A percentile compares a stretch with the other conserved stretches of the same genome.
Evolutionary conservation across 1,284 basidiomycete species (phyloP).

Genomic region (Anthracocystis setariae): DNA sequence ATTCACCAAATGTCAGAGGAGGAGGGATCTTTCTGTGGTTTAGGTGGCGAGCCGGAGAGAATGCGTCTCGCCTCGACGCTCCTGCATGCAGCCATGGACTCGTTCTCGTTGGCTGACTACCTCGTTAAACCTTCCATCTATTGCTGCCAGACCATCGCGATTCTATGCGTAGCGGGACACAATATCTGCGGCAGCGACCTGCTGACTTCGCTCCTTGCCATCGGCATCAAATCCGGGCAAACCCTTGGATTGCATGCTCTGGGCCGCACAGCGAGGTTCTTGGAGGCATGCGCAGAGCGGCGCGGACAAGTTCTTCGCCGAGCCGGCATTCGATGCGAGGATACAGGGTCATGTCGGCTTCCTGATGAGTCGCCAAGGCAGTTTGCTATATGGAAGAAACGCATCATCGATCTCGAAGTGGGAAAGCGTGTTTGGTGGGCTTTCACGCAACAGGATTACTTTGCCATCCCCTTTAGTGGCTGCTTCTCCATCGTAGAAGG

Average conservation of each 20-base stretch:
- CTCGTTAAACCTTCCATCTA: conserved; percentile 47
- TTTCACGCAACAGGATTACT: conserved; percentile 52
- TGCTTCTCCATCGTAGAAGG: conserved; percentile 46
- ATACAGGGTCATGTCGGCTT: conserved; percentile 26
- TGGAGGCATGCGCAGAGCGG: conserved; percentile 30
- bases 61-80: conserved; percentile 25
- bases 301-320: conserved; percentile 26
- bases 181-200: conserved; percentile 53
- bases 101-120: conserved; percentile 44
- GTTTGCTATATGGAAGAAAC: conserved; percentile 43
- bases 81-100: conserved; percentile 47
- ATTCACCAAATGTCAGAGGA: conserved; percentile 53
- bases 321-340: conserved; percentile 22
- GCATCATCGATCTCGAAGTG: conserved; percentile 50
- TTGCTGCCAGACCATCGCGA: conserved; percentile 50
- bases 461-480: conserved; percentile 52
- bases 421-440: conserved; percentile 57
- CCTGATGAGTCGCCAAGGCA: conserved; percentile 37
- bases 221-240: conserved; percentile 54
- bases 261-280: conserved; percentile 32
- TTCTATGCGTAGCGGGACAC: conserved; percentile 51
- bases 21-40: conserved; percentile 27
- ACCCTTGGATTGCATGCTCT: conserved; percentile 47
- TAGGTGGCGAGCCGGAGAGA: conserved; percentile 24
- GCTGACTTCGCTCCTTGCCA: conserved; percentile 46